These are phyloP conservation scores for Lactarius sp. DNA, from an alignment of 768 basidiomycete genomes.

Conservation along the genomic window DNA sequence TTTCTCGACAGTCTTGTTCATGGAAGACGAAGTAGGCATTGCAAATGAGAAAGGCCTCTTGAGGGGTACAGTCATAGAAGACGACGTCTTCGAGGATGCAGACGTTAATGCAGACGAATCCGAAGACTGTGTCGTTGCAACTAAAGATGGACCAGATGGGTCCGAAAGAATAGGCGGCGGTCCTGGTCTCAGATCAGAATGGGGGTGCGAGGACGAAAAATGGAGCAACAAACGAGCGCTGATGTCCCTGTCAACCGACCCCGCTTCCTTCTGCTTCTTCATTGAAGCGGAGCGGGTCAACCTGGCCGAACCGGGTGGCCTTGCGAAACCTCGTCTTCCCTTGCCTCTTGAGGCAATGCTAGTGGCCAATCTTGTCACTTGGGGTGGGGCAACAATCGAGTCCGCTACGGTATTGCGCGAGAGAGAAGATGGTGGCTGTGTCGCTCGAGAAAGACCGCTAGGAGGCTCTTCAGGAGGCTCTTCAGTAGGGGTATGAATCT, in stretches of 20 bases:
- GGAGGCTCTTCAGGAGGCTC: constrained; percentile 1
- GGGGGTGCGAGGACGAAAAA: neutral
- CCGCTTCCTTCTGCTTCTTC: constrained; percentile 10
- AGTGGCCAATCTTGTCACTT: neutral
- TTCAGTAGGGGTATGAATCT: neutral
- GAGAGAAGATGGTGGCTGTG: neutral
- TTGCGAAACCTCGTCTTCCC: constrained; percentile 1
- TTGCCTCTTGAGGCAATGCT: neutral
- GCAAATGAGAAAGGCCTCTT: constrained; percentile 24
- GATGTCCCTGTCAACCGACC: neutral
- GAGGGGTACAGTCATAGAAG: constrained; percentile 6
- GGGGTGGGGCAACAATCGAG: neutral
- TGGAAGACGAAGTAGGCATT: constrained; percentile 25
- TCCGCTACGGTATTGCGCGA: neutral
- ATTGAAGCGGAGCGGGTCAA: constrained; percentile 19
- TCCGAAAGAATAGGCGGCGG: neutral
- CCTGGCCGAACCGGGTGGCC: constrained; percentile 1
- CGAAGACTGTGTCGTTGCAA: neutral
- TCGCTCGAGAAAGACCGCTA: neutral
- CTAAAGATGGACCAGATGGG: neutral
- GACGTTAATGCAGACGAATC: neutral
- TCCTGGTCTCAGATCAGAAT: constrained; percentile 11
- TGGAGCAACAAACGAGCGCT: constrained; percentile 8
- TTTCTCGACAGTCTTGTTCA: constrained; percentile 17
- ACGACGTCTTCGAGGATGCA: constrained; percentile 1